Evolutionary conservation across 495 filamentous ascomycete genomes (phyloP).

Genomic region (Sordaria brevicollis): DNA sequence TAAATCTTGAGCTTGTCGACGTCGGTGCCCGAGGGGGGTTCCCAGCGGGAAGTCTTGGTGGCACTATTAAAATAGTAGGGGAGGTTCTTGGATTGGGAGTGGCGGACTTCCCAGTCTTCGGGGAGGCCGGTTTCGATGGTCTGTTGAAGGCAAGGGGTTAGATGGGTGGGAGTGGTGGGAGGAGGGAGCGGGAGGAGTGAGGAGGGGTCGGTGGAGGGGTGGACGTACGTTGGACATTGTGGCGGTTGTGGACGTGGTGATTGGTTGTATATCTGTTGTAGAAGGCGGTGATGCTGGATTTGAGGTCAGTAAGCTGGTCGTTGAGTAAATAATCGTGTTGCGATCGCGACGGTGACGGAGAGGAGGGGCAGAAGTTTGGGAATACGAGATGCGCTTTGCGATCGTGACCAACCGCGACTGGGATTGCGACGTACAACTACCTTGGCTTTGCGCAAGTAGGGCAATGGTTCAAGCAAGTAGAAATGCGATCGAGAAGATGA

Average conservation of each 20-base stretch:
- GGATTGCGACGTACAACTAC: neutral
- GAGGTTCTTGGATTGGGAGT: conserved; percentile 93
- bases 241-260: neutral
- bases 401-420: neutral
- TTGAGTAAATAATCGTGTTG: neutral
- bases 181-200: neutral
- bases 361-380: neutral
- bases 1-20: conserved; percentile 82
- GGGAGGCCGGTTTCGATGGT: conserved; percentile 74
- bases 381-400: neutral
- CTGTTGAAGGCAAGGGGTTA: conserved; percentile 8
- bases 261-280: neutral
- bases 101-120: conserved; percentile 81
- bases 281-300: neutral
- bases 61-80: conserved; percentile 92
- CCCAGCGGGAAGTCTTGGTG: conserved; percentile 84
- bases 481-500: neutral
- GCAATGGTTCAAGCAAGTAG: neutral
- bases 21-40: conserved; percentile 78
- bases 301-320: neutral
- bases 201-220: neutral
- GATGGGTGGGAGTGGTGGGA: neutral
- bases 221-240: conserved; percentile 12
- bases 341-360: neutral
- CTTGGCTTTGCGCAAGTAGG: neutral